Percentiles rank a stretch among this genome's conserved stretches.
phyloP scores from a whole-genome alignment of 139 green algal genomes.

The Chlamydomonas asymmetrica region DNA sequence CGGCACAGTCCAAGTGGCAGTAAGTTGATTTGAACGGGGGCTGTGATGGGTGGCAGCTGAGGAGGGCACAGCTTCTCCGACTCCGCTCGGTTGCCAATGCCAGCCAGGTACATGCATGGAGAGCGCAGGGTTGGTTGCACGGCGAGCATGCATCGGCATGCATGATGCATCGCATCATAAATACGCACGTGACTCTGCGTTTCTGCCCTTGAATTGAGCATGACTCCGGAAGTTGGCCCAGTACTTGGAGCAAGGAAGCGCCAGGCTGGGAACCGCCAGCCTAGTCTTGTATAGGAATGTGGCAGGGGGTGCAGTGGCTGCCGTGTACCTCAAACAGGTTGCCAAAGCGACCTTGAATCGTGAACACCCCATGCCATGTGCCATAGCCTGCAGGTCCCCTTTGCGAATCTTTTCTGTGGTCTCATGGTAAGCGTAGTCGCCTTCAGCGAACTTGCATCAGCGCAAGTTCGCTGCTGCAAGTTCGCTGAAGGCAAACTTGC shows the following conservation, averaged over 20 bases:
- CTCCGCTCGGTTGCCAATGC: too few relatives aligned
- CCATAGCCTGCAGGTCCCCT: background rate
- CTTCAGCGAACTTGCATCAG: background rate
- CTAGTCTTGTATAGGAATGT: background rate
- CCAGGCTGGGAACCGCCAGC: background rate
- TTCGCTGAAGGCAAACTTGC: background rate
- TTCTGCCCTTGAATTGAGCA: too few relatives aligned
- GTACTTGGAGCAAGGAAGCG: slow-evolving; percentile 9
- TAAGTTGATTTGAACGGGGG: too few relatives aligned
- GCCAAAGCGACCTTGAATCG: slow-evolving; percentile 14
- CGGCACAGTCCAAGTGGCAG: too few relatives aligned
- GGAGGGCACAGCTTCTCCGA: too few relatives aligned
- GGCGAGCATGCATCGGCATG: too few relatives aligned
- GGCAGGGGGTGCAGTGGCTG: background rate
- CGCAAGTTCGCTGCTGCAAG: background rate
- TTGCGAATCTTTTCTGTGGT: background rate
- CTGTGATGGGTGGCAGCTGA: too few relatives aligned
- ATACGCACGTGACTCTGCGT: too few relatives aligned
- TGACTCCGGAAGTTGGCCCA: too few relatives aligned
- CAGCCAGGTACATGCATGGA: too few relatives aligned
- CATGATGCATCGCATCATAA: too few relatives aligned
- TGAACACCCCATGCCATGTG: background rate
- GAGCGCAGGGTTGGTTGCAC: too few relatives aligned
- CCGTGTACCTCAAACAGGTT: background rate
- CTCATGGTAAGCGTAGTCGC: slow-evolving; percentile 12